Evolutionary conservation across 371 early-diverging fungal species (phyloP).

Genomic region (Syncephalastrum racemosum): DNA sequence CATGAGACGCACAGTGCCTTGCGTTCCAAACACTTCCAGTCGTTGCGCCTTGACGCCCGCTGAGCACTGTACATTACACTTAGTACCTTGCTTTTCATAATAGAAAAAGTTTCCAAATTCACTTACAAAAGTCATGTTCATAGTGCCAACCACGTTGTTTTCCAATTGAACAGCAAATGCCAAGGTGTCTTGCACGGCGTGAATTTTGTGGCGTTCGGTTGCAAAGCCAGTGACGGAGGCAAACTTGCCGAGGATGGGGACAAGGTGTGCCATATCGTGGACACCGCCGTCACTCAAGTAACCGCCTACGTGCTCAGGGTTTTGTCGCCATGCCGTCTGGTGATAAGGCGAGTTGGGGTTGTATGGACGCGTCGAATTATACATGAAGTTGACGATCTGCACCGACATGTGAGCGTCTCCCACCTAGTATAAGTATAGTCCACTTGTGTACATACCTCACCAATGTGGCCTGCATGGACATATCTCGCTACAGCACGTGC

Average conservation of each 20-base stretch:
- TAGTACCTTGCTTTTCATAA: not conserved
- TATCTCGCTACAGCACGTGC: conserved; percentile 33
- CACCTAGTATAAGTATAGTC: too few relatives aligned
- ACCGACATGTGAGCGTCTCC: not conserved
- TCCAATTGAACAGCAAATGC: conserved; percentile 33
- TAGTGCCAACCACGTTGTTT: conserved; percentile 40
- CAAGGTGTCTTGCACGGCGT: conserved; percentile 43
- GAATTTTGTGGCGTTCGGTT: conserved; percentile 35
- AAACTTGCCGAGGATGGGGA: conserved; percentile 43
- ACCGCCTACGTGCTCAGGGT: conserved; percentile 52
- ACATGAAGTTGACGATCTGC: conserved; percentile 46
- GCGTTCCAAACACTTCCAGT: conserved; percentile 42
- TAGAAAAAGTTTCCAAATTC: not conserved
- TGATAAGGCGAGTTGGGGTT: conserved; percentile 44
- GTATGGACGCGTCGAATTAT: conserved; percentile 44
- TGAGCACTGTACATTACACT: conserved; percentile 28
- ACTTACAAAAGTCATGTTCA: conserved; percentile 55
- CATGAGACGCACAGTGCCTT: conserved; percentile 37
- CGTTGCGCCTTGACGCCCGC: conserved; percentile 33
- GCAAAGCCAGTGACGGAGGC: conserved; percentile 42
- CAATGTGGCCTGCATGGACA: conserved; percentile 41
- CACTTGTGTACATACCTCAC: conserved; percentile 26
- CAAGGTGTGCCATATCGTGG: conserved; percentile 49
- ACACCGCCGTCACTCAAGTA: conserved; percentile 55
- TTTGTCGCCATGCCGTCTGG: conserved; percentile 46